These are phyloP conservation scores for Gossypium ekmanianum DNA, from an alignment of 345 rosid genomes.

Conservation along the genomic window DNA sequence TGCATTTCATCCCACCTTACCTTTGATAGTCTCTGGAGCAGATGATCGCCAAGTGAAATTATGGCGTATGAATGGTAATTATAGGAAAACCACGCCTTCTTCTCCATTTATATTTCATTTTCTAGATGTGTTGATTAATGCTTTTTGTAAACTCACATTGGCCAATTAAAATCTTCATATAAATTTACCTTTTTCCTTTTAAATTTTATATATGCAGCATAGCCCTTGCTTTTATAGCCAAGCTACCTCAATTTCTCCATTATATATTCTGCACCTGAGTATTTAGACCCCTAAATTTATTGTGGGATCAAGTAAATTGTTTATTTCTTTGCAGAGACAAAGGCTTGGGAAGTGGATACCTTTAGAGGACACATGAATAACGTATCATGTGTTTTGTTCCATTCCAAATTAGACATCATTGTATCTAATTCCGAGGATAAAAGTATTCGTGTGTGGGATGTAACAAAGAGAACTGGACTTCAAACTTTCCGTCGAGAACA, in stretches of 20 bases:
- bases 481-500: conserved; percentile 96
- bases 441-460: conserved; percentile 97
- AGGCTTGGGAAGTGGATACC: conserved; percentile 99
- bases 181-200: neutral
- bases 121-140: neutral
- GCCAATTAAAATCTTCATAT: neutral
- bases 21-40: conserved; percentile 95
- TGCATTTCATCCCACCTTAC: conserved; percentile 90
- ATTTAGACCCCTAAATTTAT: neutral
- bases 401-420: conserved; percentile 88
- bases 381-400: conserved; percentile 95
- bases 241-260: neutral
- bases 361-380: conserved; percentile 95
- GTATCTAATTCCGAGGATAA: conserved; percentile 97
- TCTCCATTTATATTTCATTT: neutral
- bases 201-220: neutral
- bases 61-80: conserved; percentile 95
- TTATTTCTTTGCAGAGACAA: conserved; percentile 64
- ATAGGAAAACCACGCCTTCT: neutral
- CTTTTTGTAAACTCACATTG: neutral
- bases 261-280: neutral
- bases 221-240: neutral
- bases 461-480: conserved; percentile 79
- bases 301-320: neutral
- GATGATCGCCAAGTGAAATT: conserved; percentile 97